phyloP scores from a whole-genome alignment of 2,329 filamentous ascomycete species.

The Verticillium klebahnii region DNA sequence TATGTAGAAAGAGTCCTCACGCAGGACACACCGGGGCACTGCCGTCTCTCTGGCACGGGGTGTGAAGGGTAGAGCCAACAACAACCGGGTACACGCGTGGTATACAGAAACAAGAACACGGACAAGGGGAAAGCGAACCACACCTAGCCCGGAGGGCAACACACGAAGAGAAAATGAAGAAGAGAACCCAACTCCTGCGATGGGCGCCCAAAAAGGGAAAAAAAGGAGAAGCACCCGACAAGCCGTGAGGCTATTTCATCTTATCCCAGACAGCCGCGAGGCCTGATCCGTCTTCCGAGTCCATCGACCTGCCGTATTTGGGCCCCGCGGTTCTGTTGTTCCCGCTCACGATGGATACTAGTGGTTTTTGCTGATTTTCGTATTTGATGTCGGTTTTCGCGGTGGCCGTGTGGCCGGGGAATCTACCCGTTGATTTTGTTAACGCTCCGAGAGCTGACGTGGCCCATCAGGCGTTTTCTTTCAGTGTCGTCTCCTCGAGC shows the following conservation, averaged over 20 bases:
- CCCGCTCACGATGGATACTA: conserved; percentile 6
- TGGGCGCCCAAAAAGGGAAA: not conserved
- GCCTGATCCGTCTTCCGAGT: conserved; percentile 15
- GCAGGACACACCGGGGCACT: not conserved
- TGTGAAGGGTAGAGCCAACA: not conserved
- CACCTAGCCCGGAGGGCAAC: conserved; percentile 3
- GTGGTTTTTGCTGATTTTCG: not conserved
- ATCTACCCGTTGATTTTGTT: not conserved
- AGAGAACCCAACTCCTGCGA: not conserved
- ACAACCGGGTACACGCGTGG: not conserved
- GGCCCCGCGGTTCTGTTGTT: conserved; percentile 12
- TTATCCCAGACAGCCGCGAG: conserved; percentile 28
- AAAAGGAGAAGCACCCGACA: conserved; percentile 15
- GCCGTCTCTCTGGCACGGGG: not conserved
- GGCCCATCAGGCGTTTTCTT: not conserved
- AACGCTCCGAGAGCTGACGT: not conserved
- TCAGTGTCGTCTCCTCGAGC: conserved; percentile 22
- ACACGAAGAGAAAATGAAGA: not conserved
- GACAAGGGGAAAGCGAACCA: no score
- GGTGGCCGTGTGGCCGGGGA: conserved; percentile 4
- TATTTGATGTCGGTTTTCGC: conserved; percentile 7
- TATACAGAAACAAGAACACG: not conserved
- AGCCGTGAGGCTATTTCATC: conserved; percentile 31
- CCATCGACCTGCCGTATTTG: not conserved
- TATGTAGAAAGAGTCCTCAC: not conserved